These are phyloP conservation scores for Rhizophagus clarus DNA, from an alignment of 192 early-diverging fungal species.

Conservation along the genomic window DNA sequence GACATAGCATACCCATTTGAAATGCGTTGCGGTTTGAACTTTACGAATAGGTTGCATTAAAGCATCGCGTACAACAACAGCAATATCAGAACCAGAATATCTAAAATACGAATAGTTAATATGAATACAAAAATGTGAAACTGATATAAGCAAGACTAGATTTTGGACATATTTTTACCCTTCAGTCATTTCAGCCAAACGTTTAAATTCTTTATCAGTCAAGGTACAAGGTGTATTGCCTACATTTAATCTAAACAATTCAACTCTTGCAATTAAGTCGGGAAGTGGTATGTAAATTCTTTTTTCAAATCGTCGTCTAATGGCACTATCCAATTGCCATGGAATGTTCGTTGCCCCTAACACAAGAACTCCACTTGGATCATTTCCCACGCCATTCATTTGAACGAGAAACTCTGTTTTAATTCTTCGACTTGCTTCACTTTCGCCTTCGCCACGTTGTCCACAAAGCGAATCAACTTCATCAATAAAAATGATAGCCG, in stretches of 20 bases:
- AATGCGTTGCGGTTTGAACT: slow-evolving; percentile 93
- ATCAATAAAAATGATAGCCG: slow-evolving; percentile 98
- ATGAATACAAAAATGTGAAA: neutral
- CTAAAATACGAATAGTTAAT: slow-evolving; percentile 36
- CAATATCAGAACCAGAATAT: slow-evolving; percentile 96
- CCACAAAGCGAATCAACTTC: slow-evolving; percentile 98
- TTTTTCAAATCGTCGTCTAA: slow-evolving; percentile 96
- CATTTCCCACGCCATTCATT: slow-evolving; percentile 98
- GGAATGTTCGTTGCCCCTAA: slow-evolving; percentile 97
- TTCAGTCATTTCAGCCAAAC: slow-evolving; percentile 80
- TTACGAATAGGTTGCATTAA: slow-evolving; percentile 97
- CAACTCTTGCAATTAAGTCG: slow-evolving; percentile 80
- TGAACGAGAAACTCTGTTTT: slow-evolving; percentile 99
- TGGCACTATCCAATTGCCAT: slow-evolving; percentile 93
- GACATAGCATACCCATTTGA: slow-evolving; percentile 63
- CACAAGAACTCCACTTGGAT: slow-evolving; percentile 92
- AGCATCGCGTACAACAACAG: slow-evolving; percentile 92
- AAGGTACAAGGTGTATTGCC: slow-evolving; percentile 89
- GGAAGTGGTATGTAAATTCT: slow-evolving; percentile 98
- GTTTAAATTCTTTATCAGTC: slow-evolving; percentile 67
- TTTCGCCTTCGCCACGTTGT: slow-evolving; percentile 94
- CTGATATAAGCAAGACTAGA: neutral
- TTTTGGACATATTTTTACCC: slow-evolving; percentile 64
- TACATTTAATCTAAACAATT: slow-evolving; percentile 92
- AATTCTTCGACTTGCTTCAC: slow-evolving; percentile 91